A percentile compares a stretch with the other conserved stretches of the same genome.
These are phyloP conservation scores for Pyrenophora teres DNA, from an alignment of 2,329 filamentous ascomycete species.

Conservation along the genomic window DNA sequence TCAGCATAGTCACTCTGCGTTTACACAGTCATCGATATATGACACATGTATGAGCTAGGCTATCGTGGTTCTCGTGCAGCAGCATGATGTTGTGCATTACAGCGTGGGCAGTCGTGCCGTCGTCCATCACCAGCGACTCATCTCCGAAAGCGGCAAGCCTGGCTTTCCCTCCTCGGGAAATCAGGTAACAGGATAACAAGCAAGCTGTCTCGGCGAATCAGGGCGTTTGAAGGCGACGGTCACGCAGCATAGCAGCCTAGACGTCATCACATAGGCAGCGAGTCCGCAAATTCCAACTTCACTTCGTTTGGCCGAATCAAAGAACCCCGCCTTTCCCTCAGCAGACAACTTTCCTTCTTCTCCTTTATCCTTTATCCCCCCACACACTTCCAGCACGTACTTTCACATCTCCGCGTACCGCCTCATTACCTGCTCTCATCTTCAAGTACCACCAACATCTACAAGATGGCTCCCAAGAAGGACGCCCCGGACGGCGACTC, in stretches of 20 bases:
- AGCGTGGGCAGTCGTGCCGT: too few relatives aligned
- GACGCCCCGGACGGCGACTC: conserved; percentile 10
- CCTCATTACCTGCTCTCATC: not conserved
- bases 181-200: not conserved
- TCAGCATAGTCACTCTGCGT: too few relatives aligned
- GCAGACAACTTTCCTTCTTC: not conserved
- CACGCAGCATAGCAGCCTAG: conserved; percentile 7
- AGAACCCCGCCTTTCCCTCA: conserved; percentile 3
- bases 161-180: too few relatives aligned
- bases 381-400: not conserved
- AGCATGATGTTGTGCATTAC: too few relatives aligned
- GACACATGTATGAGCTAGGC: too few relatives aligned
- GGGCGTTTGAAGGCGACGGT: not conserved
- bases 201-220: not conserved
- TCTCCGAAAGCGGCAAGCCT: too few relatives aligned
- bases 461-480: conserved; percentile 37
- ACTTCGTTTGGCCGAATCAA: conserved; percentile 7
- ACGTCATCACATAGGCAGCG: not conserved
- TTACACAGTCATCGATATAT: too few relatives aligned
- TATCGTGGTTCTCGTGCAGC: too few relatives aligned
- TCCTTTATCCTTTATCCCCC: not conserved
- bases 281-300: conserved; percentile 7
- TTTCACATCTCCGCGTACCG: not conserved
- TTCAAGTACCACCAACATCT: not conserved
- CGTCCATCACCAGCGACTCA: too few relatives aligned